phyloP scores from a whole-genome alignment of 352 stramenopile species.

The Phytopythium mirpurense region DNA sequence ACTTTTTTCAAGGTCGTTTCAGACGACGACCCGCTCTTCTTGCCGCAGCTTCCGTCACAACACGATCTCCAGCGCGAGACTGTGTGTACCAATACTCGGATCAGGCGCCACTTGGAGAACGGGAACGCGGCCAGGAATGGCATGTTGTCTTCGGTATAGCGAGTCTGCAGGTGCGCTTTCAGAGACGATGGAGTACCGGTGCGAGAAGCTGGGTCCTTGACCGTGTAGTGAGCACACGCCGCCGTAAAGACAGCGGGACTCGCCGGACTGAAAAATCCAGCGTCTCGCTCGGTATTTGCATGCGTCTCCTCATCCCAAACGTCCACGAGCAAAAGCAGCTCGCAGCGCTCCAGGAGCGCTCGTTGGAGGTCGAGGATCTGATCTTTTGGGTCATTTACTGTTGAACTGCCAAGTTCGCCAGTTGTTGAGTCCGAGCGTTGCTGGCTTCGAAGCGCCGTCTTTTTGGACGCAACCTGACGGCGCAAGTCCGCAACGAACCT shows the following conservation, averaged over 20 bases:
- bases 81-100: conserved; percentile 36
- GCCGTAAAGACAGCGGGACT: conserved; percentile 22
- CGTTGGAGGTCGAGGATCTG: conserved; percentile 20
- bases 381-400: conserved; percentile 7
- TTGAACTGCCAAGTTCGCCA: neutral
- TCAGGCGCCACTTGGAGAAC: conserved; percentile 35
- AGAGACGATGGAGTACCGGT: neutral
- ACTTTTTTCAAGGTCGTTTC: neutral
- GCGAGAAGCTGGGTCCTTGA: neutral
- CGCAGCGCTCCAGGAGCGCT: conserved; percentile 33
- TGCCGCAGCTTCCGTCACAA: neutral
- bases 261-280: conserved; percentile 25
- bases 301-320: conserved; percentile 28
- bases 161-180: conserved; percentile 21
- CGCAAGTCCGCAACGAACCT: conserved; percentile 44
- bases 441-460: conserved; percentile 37
- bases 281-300: conserved; percentile 19
- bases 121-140: conserved; percentile 38
- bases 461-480: conserved; percentile 30
- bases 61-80: conserved; percentile 31
- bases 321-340: conserved; percentile 31
- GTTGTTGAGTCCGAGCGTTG: neutral
- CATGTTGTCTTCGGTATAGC: conserved; percentile 21
- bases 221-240: conserved; percentile 10
- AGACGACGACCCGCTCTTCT: no score